Evolutionary conservation across 352 stramenopile genomes (phyloP).

Genomic region (Elongisporangium senticosum): DNA sequence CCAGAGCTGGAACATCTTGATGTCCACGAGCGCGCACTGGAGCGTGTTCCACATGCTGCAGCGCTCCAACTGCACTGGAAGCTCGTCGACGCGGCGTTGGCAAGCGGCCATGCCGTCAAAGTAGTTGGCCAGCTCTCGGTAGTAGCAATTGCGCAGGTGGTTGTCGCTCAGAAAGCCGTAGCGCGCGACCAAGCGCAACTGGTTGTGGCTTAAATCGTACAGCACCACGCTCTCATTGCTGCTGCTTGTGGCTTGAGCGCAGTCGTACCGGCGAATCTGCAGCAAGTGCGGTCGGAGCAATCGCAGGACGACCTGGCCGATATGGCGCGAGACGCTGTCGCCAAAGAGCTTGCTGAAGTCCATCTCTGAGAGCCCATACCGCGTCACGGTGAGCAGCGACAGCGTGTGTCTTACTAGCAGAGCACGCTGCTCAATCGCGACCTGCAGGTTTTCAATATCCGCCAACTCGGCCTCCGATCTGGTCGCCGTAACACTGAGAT

Average conservation of each 20-base stretch:
- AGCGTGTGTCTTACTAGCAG: conserved; percentile 68
- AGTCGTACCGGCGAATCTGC: conserved; percentile 59
- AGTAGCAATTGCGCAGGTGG: conserved; percentile 61
- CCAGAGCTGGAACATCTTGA: conserved; percentile 86
- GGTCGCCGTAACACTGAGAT: not conserved
- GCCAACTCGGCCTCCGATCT: conserved; percentile 10
- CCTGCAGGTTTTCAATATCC: conserved; percentile 51
- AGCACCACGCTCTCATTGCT: conserved; percentile 38
- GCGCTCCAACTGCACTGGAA: conserved; percentile 75
- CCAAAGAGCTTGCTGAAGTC: conserved; percentile 61
- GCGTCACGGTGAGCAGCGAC: conserved; percentile 59
- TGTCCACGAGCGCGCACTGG: conserved; percentile 68
- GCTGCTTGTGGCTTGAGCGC: conserved; percentile 10
- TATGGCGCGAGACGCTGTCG: conserved; percentile 29
- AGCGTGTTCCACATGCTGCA: conserved; percentile 63
- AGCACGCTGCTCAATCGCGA: conserved; percentile 56
- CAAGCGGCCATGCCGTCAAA: conserved; percentile 66
- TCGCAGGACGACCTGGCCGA: conserved; percentile 36
- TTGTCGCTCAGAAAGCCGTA: conserved; percentile 72
- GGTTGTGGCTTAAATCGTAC: conserved; percentile 77
- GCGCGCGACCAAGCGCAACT: conserved; percentile 55
- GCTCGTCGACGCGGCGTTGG: conserved; percentile 71
- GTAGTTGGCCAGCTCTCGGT: conserved; percentile 65
- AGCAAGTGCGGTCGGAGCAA: conserved; percentile 66
- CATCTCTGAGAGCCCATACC: conserved; percentile 60